Evolutionary conservation across 371 early-diverging fungal species (phyloP).

Genomic region (Neoconidiobolus thromboides): DNA sequence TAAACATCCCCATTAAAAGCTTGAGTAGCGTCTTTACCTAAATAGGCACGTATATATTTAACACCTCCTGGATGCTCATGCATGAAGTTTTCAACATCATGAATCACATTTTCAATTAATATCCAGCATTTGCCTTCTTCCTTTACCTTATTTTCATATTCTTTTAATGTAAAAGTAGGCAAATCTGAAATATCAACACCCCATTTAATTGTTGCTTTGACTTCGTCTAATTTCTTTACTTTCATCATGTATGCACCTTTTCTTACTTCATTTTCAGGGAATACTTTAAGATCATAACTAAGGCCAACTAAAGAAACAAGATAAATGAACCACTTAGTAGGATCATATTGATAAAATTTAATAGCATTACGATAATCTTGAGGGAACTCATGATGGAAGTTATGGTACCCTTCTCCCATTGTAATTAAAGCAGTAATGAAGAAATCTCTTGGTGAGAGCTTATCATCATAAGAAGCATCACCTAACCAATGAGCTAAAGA

Average conservation of each 20-base stretch:
- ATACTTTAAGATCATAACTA: constrained; percentile 70
- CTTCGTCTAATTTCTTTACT: constrained; percentile 48
- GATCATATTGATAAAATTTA: constrained; percentile 76
- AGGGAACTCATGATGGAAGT: constrained; percentile 91
- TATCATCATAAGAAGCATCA: constrained; percentile 58
- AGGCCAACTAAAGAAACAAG: constrained; percentile 41
- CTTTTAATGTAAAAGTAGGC: constrained; percentile 53
- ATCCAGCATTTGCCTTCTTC: constrained; percentile 43
- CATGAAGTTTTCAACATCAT: constrained; percentile 76
- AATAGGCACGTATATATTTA: constrained; percentile 41
- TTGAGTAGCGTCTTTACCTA: constrained; percentile 72
- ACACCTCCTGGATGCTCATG: constrained; percentile 83
- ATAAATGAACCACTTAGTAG: constrained; percentile 86
- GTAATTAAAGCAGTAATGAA: constrained; percentile 63
- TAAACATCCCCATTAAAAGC: constrained; percentile 81
- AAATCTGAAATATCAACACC: constrained; percentile 50
- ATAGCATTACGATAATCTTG: constrained; percentile 91
- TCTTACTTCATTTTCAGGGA: constrained; percentile 75
- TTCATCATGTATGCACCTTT: constrained; percentile 70
- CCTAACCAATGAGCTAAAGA: constrained; percentile 71
- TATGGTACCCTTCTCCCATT: constrained; percentile 74
- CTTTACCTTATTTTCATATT: constrained; percentile 25
- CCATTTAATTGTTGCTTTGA: constrained; percentile 43
- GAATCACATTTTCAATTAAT: constrained; percentile 69
- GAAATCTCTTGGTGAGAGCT: constrained; percentile 59